Evolutionary conservation across 1,284 basidiomycete species (phyloP).

Genomic region (Sporisorium iseilematis-ciliati): DNA sequence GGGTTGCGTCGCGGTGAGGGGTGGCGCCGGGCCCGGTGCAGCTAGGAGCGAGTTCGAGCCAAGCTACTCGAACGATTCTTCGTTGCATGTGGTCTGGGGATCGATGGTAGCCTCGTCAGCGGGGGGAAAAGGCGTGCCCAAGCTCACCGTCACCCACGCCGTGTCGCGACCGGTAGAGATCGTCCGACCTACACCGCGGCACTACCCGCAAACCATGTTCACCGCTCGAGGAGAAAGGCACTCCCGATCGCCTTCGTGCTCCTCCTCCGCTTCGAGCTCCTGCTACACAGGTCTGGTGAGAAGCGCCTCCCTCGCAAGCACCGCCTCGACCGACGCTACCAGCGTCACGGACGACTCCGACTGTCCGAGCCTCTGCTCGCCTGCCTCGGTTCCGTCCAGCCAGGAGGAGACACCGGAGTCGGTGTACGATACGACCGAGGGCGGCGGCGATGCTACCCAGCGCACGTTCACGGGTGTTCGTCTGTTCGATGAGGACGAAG

Average conservation of each 20-base stretch:
- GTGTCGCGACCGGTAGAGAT: constrained; percentile 38
- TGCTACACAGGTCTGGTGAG: constrained; percentile 30
- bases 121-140: constrained; percentile 14
- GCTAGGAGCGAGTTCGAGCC: constrained; percentile 27
- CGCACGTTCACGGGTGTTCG: constrained; percentile 35
- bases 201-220: constrained; percentile 29
- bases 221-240: constrained; percentile 11
- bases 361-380: constrained; percentile 47
- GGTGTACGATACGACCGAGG: constrained; percentile 35
- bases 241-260: constrained; percentile 26
- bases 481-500: constrained; percentile 34
- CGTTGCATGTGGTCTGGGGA: constrained; percentile 51
- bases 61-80: constrained; percentile 8
- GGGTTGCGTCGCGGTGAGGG: constrained; percentile 57
- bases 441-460: constrained; percentile 23
- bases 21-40: constrained; percentile 52
- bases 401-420: constrained; percentile 25
- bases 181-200: constrained; percentile 14
- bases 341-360: constrained; percentile 29
- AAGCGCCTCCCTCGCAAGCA: constrained; percentile 39
- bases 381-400: constrained; percentile 19
- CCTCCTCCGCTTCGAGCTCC: constrained; percentile 28
- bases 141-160: constrained; percentile 41
- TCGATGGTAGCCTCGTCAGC: constrained; percentile 25
- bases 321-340: constrained; percentile 44